Evolutionary conservation across 2,329 filamentous ascomycete genomes (phyloP), one percentile per base, ranked within the genome.

Genomic region (Fonsecaea nubica): DNA sequence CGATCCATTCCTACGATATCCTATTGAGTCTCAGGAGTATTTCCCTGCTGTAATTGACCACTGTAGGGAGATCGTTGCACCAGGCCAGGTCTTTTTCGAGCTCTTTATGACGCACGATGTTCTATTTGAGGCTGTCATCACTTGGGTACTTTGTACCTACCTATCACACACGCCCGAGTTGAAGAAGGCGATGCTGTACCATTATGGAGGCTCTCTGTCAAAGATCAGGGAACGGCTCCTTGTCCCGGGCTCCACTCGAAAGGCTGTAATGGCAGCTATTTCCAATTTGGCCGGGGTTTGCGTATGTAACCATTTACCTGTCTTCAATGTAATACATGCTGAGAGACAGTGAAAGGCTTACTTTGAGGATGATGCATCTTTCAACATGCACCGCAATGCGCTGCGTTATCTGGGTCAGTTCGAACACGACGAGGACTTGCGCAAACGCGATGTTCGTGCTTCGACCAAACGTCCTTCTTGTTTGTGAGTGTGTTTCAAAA

Each of bases 51-150:
- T 62, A 10, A 48, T 64, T 33, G 65, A 68, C 36, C 63, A 65
- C 35, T 62, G 57, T 45, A 64, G 45, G 53, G 62, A 62, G 30
- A 58, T 65, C 13, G 54, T 68, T 4, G 62, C 62, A 15, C 58
- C 58, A 6, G 33, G 62, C 6, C 62, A 62, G 8, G 33, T 33
- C 1, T 68, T 62, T 35, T 57, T 68, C 38, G 52, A 59, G 33
- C 63, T 64, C 56, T 45, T 65, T 8, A 53, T 68, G 40, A 33
- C 38, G 4, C 57, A 68, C 42, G 65, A 65, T 58, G 62, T 68
- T 42, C 25, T 68, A 30, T 68, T 68, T 52, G 65, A 68, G 45
- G 65, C 65, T 12, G n/a, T 68, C 13, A 45, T 64, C n/a, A 55
- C 62, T 21, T 68, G 63, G 42, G 53, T 64, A 4, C 25, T 68